A percentile compares a stretch with the other conserved stretches of the same genome.
These are phyloP conservation scores for Corymbia maculata DNA, from an alignment of 345 rosid species.

Conservation along the genomic window DNA sequence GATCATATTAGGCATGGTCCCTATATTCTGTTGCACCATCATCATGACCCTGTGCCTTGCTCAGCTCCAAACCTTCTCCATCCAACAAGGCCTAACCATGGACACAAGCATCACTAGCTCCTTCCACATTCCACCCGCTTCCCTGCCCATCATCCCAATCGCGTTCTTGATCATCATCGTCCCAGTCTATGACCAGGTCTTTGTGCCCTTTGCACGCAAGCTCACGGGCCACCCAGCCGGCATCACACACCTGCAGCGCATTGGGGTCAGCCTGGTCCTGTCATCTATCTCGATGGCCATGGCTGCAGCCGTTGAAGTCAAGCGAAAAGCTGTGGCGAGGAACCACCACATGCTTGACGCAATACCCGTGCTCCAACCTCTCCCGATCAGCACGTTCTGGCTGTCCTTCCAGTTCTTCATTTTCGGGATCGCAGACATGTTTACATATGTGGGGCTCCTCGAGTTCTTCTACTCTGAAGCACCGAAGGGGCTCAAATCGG, in stretches of 20 bases:
- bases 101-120: constrained; percentile 22
- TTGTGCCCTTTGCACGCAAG: constrained; percentile 28
- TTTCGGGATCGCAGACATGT: constrained; percentile 49
- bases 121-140: constrained; percentile 42
- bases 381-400: constrained; percentile 48
- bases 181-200: constrained; percentile 32
- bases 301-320: constrained; percentile 37
- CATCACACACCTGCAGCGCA: constrained; percentile 48
- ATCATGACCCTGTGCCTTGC: constrained; percentile 58
- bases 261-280: constrained; percentile 44
- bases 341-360: constrained; percentile 41
- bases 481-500: constrained; percentile 26
- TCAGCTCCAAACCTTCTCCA: constrained; percentile 48
- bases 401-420: constrained; percentile 45
- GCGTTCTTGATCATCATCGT: constrained; percentile 21
- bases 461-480: constrained; percentile 61
- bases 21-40: constrained; percentile 48
- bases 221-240: constrained; percentile 41
- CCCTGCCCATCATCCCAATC: constrained; percentile 41
- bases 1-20: constrained; percentile 30
- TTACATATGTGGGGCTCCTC: constrained; percentile 40
- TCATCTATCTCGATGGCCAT: constrained; percentile 34
- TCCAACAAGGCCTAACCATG: constrained; percentile 48
- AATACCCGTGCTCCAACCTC: constrained; percentile 19
- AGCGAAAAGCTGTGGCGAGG: constrained; percentile 36